Base-by-base conservation (phyloP, 2,329 filamentous ascomycete species). In the Fusarium sp. region DNA sequence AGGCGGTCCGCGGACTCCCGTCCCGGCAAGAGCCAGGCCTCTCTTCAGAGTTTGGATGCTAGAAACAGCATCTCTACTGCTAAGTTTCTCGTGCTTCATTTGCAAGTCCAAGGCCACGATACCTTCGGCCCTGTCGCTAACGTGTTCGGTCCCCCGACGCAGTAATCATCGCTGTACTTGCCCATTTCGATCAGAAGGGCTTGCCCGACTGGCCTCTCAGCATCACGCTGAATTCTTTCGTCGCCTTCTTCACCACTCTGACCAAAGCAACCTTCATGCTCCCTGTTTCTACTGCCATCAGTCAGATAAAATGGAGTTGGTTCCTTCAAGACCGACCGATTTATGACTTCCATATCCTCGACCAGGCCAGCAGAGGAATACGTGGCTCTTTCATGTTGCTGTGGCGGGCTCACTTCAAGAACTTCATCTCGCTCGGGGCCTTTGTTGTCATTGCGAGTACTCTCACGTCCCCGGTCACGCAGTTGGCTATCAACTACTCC, bases 71-170 rank as follows among this genome's bases (percentile, higher is more conserved):
- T 50, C 45, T n/a, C 25, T 27, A 5, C 27, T 50, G 16, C 25
- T 50, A 8, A 50, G 45, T 16, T 50, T 6, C 5, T 29, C 22
- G 11, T 50, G 25, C 11, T 50, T 50, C 8, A 9, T n/a, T 3
- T 11, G 45, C 16, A 47, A 25, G 22, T 47, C 7, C 42, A 25
- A 16, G 14, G 14, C 9, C 13, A 8, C 6, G 7, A 16, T 2
- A 4, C 7, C 42, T 13, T 16, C 4, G 7, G 2, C 13, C 1
- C 20, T 50, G 22, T 27, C 45, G 22, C 42, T 27, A 50, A 50
- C 8, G 7, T 14, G 20, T 3, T 5, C 4, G 4, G 36, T 40
- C 6, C 6, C n/a, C 4, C 4, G 2, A 18, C 1, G 4, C 11
- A 57, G 54, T 57, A 11, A 13, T 25, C 14, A 9, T 38, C 2